phyloP scores from a whole-genome alignment of 1,139 yeast genomes.

The Saccharomyces pastorianus region DNA sequence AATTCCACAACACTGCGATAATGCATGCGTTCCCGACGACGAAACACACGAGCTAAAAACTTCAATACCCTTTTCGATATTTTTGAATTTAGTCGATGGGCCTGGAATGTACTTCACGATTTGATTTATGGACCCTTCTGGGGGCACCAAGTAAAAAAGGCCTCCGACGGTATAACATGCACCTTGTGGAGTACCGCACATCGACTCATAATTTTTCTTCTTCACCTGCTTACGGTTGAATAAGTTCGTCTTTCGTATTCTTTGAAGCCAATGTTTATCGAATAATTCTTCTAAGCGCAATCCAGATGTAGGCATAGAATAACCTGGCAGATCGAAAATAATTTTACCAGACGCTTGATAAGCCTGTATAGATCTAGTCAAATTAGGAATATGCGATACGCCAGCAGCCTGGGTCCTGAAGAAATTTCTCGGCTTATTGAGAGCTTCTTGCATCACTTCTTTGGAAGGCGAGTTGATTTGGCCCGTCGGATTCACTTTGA shows the following conservation, averaged over 20 bases:
- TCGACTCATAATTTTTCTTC: slow-evolving; percentile 35
- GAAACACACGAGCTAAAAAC: slow-evolving; percentile 25
- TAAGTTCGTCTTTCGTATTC: slow-evolving; percentile 25
- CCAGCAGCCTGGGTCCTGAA: slow-evolving; percentile 22
- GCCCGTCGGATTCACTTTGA: slow-evolving; percentile 9
- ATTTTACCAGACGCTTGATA: slow-evolving; percentile 21
- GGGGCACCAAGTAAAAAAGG: slow-evolving; percentile 43
- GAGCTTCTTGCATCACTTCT: slow-evolving; percentile 1
- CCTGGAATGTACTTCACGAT: slow-evolving; percentile 31
- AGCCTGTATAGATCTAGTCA: slow-evolving; percentile 26
- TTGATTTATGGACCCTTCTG: slow-evolving; percentile 39
- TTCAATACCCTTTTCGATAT: slow-evolving; percentile 27
- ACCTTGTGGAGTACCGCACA: slow-evolving; percentile 35
- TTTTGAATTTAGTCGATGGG: slow-evolving; percentile 23
- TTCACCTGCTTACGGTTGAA: slow-evolving; percentile 20
- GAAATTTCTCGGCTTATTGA: slow-evolving; percentile 4
- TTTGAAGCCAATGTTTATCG: slow-evolving; percentile 20
- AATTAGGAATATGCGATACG: slow-evolving; percentile 30
- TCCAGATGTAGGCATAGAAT: slow-evolving; percentile 11
- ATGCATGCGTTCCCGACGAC: slow-evolving; percentile 19
- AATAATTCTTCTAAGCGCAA: slow-evolving; percentile 16
- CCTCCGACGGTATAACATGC: slow-evolving; percentile 54
- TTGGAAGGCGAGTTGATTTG: not conserved
- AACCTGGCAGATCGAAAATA: slow-evolving; percentile 30
- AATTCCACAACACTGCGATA: slow-evolving; percentile 33